These are phyloP conservation scores for Erucastrum elatum DNA, from an alignment of 345 rosid genomes.

Conservation along the genomic window DNA sequence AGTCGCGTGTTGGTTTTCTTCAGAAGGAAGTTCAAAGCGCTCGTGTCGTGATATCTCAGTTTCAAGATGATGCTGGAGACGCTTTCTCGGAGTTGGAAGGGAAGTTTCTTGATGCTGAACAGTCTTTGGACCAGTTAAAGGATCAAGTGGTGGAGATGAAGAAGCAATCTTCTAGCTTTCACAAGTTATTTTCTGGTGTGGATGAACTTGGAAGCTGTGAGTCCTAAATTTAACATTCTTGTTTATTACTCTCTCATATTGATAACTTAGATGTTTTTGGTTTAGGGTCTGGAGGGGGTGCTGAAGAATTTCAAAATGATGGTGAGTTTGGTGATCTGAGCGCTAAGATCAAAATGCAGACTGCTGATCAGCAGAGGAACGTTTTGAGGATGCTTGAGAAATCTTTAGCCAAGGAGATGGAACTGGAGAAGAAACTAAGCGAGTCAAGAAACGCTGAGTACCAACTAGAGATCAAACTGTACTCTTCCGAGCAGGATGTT, in stretches of 20 bases:
- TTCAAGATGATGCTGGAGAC: slow-evolving; percentile 51
- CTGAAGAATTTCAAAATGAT: slow-evolving; percentile 38
- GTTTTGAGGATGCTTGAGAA: slow-evolving; percentile 89
- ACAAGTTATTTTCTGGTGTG: slow-evolving; percentile 53
- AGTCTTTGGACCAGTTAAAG: slow-evolving; percentile 51
- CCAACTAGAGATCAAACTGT: slow-evolving; percentile 52
- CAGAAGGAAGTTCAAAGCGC: slow-evolving; percentile 45
- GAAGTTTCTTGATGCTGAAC: slow-evolving; percentile 56
- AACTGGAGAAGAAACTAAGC: slow-evolving; percentile 73
- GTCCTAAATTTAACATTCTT: slow-evolving; percentile 16
- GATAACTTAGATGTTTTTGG: slow-evolving; percentile 8
- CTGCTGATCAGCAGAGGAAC: slow-evolving; percentile 76
- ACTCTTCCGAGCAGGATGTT: slow-evolving; percentile 57
- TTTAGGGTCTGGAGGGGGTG: slow-evolving; percentile 51
- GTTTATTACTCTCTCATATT: neutral
- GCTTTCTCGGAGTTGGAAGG: slow-evolving; percentile 55
- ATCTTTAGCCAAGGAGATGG: slow-evolving; percentile 92
- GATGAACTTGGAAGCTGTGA: slow-evolving; percentile 53
- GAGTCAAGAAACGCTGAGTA: slow-evolving; percentile 67
- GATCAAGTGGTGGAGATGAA: slow-evolving; percentile 70
- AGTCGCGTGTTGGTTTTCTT: slow-evolving; percentile 45
- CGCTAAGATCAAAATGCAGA: slow-evolving; percentile 66
- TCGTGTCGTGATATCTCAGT: slow-evolving; percentile 47
- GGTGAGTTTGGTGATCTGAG: slow-evolving; percentile 45
- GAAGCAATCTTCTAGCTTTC: slow-evolving; percentile 57